Percentiles rank a stretch among this genome's conserved stretches.
These are phyloP conservation scores for Gastrodia elata DNA, from an alignment of 106 monocot genomes.

Conservation along the genomic window DNA sequence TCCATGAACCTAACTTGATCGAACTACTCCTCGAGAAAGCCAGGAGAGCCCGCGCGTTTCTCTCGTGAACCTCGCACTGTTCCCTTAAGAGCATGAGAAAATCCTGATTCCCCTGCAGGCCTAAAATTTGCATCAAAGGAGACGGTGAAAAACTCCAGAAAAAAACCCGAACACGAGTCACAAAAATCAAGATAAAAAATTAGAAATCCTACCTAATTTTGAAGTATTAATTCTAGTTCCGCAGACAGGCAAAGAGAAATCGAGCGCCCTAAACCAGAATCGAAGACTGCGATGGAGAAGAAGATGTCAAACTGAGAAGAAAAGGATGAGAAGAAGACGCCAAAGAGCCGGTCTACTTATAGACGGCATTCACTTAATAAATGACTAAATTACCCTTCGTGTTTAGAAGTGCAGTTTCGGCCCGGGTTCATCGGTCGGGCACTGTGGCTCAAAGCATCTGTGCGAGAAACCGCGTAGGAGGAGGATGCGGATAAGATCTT, in stretches of 20 bases:
- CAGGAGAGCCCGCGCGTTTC: constrained; percentile 7
- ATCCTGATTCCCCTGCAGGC: neutral
- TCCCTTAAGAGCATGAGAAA: constrained; percentile 12
- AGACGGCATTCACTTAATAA: neutral
- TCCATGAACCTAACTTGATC: constrained; percentile 11
- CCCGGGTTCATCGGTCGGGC: neutral
- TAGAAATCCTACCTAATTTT: neutral
- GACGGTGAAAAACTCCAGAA: neutral
- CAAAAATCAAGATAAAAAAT: neutral
- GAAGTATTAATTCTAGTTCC: neutral
- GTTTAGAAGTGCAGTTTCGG: neutral
- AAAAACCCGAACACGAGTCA: neutral
- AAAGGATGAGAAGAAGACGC: neutral
- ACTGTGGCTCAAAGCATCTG: neutral
- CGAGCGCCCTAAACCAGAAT: neutral
- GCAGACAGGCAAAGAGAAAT: no score
- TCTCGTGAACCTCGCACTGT: constrained; percentile 9
- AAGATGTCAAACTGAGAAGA: neutral
- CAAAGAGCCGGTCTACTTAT: constrained; percentile 2
- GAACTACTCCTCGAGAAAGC: constrained; percentile 1
- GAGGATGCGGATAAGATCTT: neutral
- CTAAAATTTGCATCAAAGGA: neutral
- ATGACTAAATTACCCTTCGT: constrained; percentile 10
- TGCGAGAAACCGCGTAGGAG: neutral
- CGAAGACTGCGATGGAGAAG: neutral